Conservation (phyloP, 2,329 filamentous ascomycete species). For the Penicillium sp. region DNA sequence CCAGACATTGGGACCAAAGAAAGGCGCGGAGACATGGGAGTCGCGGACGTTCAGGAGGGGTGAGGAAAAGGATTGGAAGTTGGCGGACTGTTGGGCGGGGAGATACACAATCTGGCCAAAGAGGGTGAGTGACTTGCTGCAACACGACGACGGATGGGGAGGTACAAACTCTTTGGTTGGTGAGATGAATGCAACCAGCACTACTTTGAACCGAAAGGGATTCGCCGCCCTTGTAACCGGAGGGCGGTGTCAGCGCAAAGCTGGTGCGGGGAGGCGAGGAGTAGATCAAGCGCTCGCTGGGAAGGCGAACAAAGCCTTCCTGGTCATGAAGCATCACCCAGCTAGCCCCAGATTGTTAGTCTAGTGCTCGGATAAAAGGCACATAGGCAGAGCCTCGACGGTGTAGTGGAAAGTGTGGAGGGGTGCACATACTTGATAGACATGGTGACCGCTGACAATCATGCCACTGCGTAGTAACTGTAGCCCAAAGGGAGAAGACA, state of each 20-base stretch:
- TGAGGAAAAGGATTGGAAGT: slow-evolving; percentile 82
- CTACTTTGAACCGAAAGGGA: slow-evolving; percentile 69
- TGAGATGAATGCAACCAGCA: slow-evolving; percentile 73
- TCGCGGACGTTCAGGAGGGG: slow-evolving; percentile 86
- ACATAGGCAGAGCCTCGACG: no score
- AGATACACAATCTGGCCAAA: slow-evolving; percentile 77
- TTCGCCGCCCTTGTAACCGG: slow-evolving; percentile 61
- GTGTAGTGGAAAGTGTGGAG: neutral
- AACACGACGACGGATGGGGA: slow-evolving; percentile 10
- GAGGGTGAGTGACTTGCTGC: slow-evolving; percentile 3
- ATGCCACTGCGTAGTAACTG: slow-evolving; percentile 2
- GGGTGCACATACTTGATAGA: slow-evolving; percentile 41
- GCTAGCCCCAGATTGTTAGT: slow-evolving; percentile 49
- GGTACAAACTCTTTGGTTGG: slow-evolving; percentile 71
- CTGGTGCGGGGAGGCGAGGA: slow-evolving; percentile 75
- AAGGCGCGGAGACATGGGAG: slow-evolving; percentile 79
- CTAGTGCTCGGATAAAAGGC: slow-evolving; percentile 1
- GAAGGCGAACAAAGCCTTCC: slow-evolving; percentile 75
- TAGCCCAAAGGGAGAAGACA: neutral
- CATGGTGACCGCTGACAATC: slow-evolving; percentile 28
- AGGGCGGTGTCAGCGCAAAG: slow-evolving; percentile 69
- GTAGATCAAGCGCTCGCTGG: slow-evolving; percentile 77
- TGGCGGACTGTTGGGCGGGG: slow-evolving; percentile 63
- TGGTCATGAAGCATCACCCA: slow-evolving; percentile 88
- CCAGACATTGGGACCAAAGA: slow-evolving; percentile 93